Evolutionary conservation across 108 stramenopile species (phyloP), one percentile per base, ranked within the genome.

Genomic region (Aurantiochytrium sp.): DNA sequence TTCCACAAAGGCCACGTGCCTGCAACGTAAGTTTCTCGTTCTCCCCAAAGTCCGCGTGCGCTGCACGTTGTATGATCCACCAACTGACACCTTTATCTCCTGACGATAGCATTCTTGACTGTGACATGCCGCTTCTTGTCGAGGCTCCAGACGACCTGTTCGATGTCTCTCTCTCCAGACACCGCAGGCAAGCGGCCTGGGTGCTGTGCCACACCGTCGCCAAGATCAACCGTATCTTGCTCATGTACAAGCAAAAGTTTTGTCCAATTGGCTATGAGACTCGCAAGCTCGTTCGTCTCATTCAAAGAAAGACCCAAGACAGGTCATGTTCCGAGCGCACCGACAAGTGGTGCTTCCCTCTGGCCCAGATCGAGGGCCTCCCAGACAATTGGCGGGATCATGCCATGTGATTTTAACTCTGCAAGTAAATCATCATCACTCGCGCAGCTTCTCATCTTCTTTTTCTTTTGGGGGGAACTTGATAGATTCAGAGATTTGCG

Each of bases 201-300:
- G 51, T 83, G 25, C 76, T 83, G 19, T 83, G 76, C 51, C 45
- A 83, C 2, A 83, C 51, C 6, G 76, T 83, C 45, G 19, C 76
- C n/a, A 47, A 53, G 76, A 2, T 83, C n/a, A 83, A 83, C 23
- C 45, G 51, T 12, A 23, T 83, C 51, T 53, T 83, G 49, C 76
- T 83, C 51, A 83, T 83, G 76, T 83, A 83, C 76, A 83, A 83
- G 76, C 76, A 83, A 35, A 83, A 83, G 76, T 83, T 83, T 23
- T 83, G 76, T 23, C 76, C 76, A 0, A 23, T 83, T 12, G 76
- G 76, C 19, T 83, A 21, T 53, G 76, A 83, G 76, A 12, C 45
- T 43, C 76, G 76, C 76, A 83, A 83, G 23, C 51, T 83, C 4
- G 51, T 83, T 53, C 76, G 76, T 28, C 51, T 83, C 49, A 83